Evolutionary conservation across 1,139 yeast genomes (phyloP).

Genomic region (Geotrichum restrictum): DNA sequence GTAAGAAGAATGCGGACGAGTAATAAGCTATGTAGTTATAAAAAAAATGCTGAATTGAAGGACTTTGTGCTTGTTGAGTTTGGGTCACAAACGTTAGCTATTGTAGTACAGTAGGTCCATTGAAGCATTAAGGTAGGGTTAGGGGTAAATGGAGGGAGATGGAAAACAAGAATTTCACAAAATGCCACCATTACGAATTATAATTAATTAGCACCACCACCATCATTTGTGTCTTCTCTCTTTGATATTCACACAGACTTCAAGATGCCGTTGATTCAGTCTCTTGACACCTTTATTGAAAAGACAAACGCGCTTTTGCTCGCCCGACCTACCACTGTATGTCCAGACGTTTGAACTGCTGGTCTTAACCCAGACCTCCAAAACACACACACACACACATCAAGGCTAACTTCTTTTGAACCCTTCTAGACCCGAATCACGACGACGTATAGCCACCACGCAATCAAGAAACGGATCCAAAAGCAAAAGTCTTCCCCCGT

Average conservation of each 20-base stretch:
- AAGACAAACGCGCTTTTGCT: constrained; percentile 46
- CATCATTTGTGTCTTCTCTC: too few species aligned
- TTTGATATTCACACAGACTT: not conserved
- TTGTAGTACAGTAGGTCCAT: too few species aligned
- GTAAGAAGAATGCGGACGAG: constrained; percentile 17
- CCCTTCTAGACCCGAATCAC: constrained; percentile 42
- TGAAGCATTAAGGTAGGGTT: too few species aligned
- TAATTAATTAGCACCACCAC: too few species aligned
- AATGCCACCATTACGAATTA: not conserved
- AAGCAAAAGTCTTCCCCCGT: constrained; percentile 28
- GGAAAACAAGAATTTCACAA: not conserved
- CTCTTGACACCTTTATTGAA: constrained; percentile 51
- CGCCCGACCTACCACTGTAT: constrained; percentile 48
- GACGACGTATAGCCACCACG: constrained; percentile 46
- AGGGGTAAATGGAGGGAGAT: not conserved
- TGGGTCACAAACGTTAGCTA: too few species aligned
- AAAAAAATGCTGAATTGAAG: not conserved
- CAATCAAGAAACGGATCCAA: constrained; percentile 32
- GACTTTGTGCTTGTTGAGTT: too few species aligned
- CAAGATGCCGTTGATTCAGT: constrained; percentile 40
- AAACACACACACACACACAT: not conserved
- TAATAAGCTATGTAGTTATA: not conserved
- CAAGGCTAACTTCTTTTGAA: not conserved
- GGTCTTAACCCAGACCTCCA: too few species aligned
- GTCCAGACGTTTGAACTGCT: constrained; percentile 22